Percentiles rank a stretch among this genome's conserved stretches.
phyloP scores from a whole-genome alignment of 169 alveolate genomes.

The Eimeria sp. region DNA sequence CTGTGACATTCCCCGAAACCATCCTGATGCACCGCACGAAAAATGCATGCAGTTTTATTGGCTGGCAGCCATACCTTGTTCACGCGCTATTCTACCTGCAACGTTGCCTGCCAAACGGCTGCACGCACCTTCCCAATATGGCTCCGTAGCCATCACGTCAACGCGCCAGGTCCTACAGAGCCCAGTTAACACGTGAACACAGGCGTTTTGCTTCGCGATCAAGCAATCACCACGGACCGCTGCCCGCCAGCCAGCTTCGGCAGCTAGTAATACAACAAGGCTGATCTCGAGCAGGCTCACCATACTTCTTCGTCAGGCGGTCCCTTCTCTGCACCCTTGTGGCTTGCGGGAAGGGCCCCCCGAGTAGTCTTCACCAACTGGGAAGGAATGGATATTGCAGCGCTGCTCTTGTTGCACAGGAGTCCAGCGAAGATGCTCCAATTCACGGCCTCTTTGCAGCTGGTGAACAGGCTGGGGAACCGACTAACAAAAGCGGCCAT shows the following conservation, averaged over 20 bases:
- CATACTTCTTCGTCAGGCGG: constrained; percentile 73
- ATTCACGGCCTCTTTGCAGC: constrained; percentile 90
- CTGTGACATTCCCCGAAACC: constrained; percentile 94
- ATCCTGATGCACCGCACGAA: constrained; percentile 81
- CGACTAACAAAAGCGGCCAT: constrained; percentile 92
- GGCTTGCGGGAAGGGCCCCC: constrained; percentile 81
- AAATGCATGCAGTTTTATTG: background rate
- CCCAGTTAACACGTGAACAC: background rate
- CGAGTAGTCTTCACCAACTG: constrained; percentile 87
- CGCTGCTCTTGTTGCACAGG: constrained; percentile 90
- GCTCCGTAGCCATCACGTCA: constrained; percentile 91
- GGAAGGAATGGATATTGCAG: constrained; percentile 92
- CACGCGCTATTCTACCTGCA: background rate
- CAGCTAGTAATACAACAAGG: background rate
- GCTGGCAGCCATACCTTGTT: background rate
- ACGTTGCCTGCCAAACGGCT: background rate
- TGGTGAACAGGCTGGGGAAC: constrained; percentile 91
- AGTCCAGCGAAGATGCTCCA: constrained; percentile 90
- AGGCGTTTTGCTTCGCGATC: background rate
- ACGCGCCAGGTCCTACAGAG: constrained; percentile 88
- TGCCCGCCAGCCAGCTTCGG: background rate
- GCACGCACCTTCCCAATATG: constrained; percentile 88
- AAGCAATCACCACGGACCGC: background rate
- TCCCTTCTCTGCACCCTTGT: constrained; percentile 66
- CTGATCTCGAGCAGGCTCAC: background rate